Evolutionary conservation across 306 rosid genomes (phyloP), one percentile per base, ranked within the genome.

Genomic region (Lablab purpureus): DNA sequence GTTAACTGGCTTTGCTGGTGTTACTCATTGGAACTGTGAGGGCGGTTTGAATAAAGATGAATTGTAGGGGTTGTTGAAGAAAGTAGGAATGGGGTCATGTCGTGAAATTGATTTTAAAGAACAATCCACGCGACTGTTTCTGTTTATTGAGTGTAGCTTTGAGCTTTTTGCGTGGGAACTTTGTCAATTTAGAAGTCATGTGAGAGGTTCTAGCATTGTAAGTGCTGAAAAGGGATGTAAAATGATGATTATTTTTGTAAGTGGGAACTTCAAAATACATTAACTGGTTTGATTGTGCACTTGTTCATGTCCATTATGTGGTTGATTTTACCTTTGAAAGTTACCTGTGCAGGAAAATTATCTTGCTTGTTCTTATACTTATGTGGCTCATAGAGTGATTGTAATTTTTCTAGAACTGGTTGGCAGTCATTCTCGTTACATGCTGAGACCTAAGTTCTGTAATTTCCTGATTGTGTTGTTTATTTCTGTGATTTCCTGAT

Each of bases 401-500:
- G 14, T 23, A 64, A 25, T 34, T 25, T 75, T 71, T 23, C 5
- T 47, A 19, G 10, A n/a, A 25, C 71, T 72, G 52, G 18, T 72
- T 34, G 23, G 27, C 30, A 9, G 59, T 73, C 9, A 15, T 66
- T 72, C 43, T 78, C 18, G 30, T 66, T 45, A 71, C 52, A 52
- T 65, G 73, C 22, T 71, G 6, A 41, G 78, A 4, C 46, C 60
- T 4, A 21, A 22, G 30, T 54, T 72, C 40, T 65, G 30, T 71
- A 50, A 52, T 63, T 40, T 82, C 36, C 69, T 75, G 54, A 74
- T 43, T 64, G 51, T 6, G 34, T 82, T 55, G 18, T 74, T 60
- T 55, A 46, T 62, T 80, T 71, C 49, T 65, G 41, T 71, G 41
- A 43, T 71, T 40, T 82, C 36, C 69, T 79, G 54, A 74, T 45